Percentiles rank a stretch among this genome's conserved stretches.
Evolutionary conservation across 2,329 filamentous ascomycete species (phyloP).

Genomic region (Neopestalotiopsis clavispora): DNA sequence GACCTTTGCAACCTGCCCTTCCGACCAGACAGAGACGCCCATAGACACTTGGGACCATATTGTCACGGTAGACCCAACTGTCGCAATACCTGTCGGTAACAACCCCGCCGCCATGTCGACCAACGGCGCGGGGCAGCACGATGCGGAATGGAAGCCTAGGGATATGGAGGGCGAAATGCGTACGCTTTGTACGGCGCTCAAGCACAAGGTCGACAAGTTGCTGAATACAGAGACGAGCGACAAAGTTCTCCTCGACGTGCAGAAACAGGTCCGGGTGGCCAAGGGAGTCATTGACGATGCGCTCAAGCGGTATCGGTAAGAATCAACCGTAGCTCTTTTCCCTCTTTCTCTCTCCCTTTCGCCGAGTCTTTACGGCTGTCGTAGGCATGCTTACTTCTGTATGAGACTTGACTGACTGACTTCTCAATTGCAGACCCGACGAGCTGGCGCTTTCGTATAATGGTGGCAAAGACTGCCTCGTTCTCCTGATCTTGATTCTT

Average conservation of each 20-base stretch:
- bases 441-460: conserved; percentile 94
- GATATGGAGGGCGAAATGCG: conserved; percentile 19
- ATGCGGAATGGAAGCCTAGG: conserved; percentile 6
- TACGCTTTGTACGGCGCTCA: conserved; percentile 54
- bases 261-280: conserved; percentile 75
- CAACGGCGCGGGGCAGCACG: conserved; percentile 8
- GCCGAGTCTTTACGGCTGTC: background rate
- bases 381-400: background rate
- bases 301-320: conserved; percentile 75
- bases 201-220: conserved; percentile 68
- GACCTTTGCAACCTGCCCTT: background rate
- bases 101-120: conserved; percentile 3
- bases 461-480: conserved; percentile 96
- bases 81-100: background rate
- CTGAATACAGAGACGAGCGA: conserved; percentile 63
- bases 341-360: conserved; percentile 16
- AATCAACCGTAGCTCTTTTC: conserved; percentile 22
- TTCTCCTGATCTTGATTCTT: conserved; percentile 86
- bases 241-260: conserved; percentile 65
- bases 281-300: conserved; percentile 78
- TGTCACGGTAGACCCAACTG: background rate
- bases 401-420: background rate
- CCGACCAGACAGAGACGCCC: background rate
- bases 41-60: background rate
- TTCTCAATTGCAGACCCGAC: conserved; percentile 58